Conservation (phyloP, 805 yeast species). For the Candida gorgasii region DNA sequence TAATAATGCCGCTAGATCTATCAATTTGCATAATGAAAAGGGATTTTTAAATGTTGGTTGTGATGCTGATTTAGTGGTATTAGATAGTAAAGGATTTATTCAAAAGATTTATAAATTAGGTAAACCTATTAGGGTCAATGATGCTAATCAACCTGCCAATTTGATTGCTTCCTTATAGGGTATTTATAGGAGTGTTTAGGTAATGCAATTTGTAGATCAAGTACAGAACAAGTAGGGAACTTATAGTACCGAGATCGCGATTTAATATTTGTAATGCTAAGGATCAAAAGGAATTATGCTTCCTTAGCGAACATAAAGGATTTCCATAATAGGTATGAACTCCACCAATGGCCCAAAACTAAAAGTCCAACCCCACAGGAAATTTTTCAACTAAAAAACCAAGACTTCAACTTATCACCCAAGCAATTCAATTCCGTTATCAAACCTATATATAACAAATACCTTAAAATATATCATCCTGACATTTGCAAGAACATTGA, state of each 20-base stretch:
- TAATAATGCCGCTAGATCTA: conserved; percentile 52
- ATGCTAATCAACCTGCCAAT: conserved; percentile 19
- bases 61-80: conserved; percentile 56
- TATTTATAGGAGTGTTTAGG: no score
- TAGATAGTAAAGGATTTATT: conserved; percentile 45
- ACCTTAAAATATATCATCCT: conserved; percentile 81
- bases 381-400: conserved; percentile 42
- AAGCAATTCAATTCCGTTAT: conserved; percentile 52
- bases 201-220: no score
- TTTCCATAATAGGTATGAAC: conserved; percentile 19
- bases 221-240: no score
- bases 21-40: conserved; percentile 43
- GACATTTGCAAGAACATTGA: conserved; percentile 46
- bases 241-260: no score
- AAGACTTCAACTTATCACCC: conserved; percentile 44
- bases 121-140: conserved; percentile 23
- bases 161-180: conserved; percentile 18
- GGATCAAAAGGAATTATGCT: conserved; percentile 1
- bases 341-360: conserved; percentile 58
- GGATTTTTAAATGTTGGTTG: conserved; percentile 55
- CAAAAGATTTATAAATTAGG: conserved; percentile 55
- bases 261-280: no score
- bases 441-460: conserved; percentile 32
- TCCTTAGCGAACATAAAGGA: conserved; percentile 6
- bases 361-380: conserved; percentile 70